A percentile compares a stretch with the other conserved stretches of the same genome.
These are phyloP conservation scores for Hypoxylon fuscum DNA, from an alignment of 495 filamentous ascomycete species.

Conservation along the genomic window DNA sequence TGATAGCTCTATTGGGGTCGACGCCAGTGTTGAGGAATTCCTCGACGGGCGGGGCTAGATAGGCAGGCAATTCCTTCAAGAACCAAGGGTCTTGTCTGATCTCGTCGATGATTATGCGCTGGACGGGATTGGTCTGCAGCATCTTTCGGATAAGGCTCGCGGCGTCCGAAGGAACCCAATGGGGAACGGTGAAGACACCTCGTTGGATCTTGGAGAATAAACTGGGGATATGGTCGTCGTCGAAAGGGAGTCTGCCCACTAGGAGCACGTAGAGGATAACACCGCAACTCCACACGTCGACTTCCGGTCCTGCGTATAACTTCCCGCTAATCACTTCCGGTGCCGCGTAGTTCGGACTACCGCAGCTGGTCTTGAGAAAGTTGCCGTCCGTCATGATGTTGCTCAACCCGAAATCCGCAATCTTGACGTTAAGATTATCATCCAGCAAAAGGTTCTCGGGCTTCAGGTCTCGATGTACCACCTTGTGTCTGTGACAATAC, in stretches of 20 bases:
- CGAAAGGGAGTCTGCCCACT: slow-evolving; percentile 91
- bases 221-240: slow-evolving; percentile 84
- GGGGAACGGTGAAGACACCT: slow-evolving; percentile 87
- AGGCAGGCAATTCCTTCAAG: slow-evolving; percentile 80
- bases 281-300: slow-evolving; percentile 99
- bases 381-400: slow-evolving; percentile 99
- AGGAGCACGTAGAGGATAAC: slow-evolving; percentile 97
- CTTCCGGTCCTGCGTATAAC: slow-evolving; percentile 95
- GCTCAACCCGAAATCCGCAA: slow-evolving; percentile 97
- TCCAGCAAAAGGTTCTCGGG: slow-evolving; percentile 97
- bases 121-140: slow-evolving; percentile 93
- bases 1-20: slow-evolving; percentile 88
- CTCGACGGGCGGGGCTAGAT: slow-evolving; percentile 88
- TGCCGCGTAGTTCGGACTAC: slow-evolving; percentile 97
- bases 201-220: slow-evolving; percentile 60
- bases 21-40: slow-evolving; percentile 94
- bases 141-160: slow-evolving; percentile 86
- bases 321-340: slow-evolving; percentile 98
- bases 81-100: slow-evolving; percentile 98
- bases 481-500: slow-evolving; percentile 98
- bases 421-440: slow-evolving; percentile 95
- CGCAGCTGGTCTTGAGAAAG: slow-evolving; percentile 98
- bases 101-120: slow-evolving; percentile 90
- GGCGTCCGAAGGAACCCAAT: slow-evolving; percentile 88
- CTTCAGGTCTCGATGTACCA: slow-evolving; percentile 96